These are phyloP conservation scores for Trichoderma sp. DNA, from an alignment of 2,329 filamentous ascomycete genomes.

Conservation along the genomic window DNA sequence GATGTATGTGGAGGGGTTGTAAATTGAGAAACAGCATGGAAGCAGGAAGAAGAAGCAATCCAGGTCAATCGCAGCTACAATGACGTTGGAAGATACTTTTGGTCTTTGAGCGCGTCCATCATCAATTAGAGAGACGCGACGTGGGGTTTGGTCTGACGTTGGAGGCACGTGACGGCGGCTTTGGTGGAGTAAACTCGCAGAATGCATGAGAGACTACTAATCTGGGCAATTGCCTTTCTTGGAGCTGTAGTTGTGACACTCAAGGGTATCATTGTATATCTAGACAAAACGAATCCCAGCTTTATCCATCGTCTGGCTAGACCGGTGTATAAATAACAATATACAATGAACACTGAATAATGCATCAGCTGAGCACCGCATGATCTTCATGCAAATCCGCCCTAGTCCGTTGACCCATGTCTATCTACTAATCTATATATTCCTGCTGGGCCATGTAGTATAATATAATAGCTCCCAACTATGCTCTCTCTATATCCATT, in stretches of 20 bases:
- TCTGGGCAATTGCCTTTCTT: neutral
- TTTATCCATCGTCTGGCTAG: neutral
- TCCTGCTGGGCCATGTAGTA: neutral
- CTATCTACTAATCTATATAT: neutral
- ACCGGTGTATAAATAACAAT: neutral
- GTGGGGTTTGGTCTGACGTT: constrained; percentile 11
- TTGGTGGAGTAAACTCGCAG: neutral
- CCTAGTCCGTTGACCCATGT: neutral
- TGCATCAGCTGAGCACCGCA: constrained; percentile 2
- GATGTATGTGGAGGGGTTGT: neutral
- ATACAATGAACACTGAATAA: neutral
- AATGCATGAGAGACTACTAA: neutral
- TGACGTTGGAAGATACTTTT: neutral
- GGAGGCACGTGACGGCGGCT: neutral
- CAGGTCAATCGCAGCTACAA: neutral
- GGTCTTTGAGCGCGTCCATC: neutral
- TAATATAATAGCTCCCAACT: neutral
- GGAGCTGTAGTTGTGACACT: neutral
- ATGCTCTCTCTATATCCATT: neutral
- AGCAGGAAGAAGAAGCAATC: neutral
- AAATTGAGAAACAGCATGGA: neutral
- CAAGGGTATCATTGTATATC: neutral
- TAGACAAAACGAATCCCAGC: neutral
- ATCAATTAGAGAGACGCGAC: constrained; percentile 17
- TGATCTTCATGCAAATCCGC: neutral